Evolutionary conservation across 2,329 filamentous ascomycete species (phyloP).

Genomic region (Aureobasidium leucospermi): DNA sequence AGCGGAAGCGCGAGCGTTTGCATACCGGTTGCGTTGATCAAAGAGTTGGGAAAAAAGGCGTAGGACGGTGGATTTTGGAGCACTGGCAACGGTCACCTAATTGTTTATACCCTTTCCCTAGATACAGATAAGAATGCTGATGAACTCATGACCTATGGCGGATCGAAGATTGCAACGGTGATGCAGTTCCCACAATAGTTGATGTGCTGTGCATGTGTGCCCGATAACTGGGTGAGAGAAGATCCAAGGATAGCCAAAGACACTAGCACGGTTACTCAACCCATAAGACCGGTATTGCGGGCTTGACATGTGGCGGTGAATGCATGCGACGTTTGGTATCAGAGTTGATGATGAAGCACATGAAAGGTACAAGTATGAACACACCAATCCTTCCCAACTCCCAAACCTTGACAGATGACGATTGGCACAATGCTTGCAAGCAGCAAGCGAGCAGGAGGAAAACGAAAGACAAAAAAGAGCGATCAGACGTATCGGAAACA

Average conservation of each 20-base stretch:
- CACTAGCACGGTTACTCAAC: background rate
- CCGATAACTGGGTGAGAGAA: background rate
- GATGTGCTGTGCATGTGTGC: slow-evolving; percentile 3
- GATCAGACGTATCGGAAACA: background rate
- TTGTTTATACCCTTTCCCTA: slow-evolving; percentile 2
- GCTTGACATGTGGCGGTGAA: background rate
- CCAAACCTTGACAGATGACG: background rate
- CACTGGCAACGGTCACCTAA: background rate
- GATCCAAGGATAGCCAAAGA: background rate
- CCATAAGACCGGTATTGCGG: background rate
- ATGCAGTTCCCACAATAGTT: background rate
- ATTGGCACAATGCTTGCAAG: background rate
- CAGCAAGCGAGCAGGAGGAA: background rate
- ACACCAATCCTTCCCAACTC: background rate
- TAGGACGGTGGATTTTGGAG: background rate
- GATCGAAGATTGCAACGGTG: slow-evolving; percentile 6
- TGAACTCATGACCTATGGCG: background rate
- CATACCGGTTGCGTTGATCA: background rate
- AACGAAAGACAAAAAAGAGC: background rate
- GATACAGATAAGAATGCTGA: slow-evolving; percentile 1
- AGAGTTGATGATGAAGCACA: background rate
- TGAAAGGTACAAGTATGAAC: background rate
- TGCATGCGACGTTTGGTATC: background rate
- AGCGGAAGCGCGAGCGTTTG: background rate
- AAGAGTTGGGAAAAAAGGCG: background rate